These are phyloP conservation scores for Kokia cookei DNA, from an alignment of 441 rosid genomes.

Conservation along the genomic window DNA sequence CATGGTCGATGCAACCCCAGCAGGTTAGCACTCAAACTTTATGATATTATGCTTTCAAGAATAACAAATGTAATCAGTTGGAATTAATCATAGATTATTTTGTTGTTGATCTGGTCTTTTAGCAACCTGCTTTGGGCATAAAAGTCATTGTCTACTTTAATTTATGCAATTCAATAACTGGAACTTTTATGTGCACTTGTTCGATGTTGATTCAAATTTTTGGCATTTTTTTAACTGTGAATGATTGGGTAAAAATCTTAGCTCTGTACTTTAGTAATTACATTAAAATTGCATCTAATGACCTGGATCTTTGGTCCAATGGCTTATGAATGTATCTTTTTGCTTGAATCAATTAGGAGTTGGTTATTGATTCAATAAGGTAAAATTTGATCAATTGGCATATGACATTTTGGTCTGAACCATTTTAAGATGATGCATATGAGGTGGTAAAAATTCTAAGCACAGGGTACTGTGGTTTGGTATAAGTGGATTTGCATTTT, in stretches of 20 bases:
- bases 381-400: background rate
- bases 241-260: background rate
- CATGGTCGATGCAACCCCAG: slow-evolving; percentile 30
- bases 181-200: background rate
- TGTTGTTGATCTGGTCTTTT: background rate
- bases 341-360: background rate
- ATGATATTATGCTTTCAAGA: background rate
- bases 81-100: background rate
- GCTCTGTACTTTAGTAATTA: background rate
- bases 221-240: background rate
- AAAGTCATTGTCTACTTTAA: background rate
- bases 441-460: background rate
- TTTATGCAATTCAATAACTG: background rate
- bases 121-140: background rate
- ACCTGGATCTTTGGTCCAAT: background rate
- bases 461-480: background rate
- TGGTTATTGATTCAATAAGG: background rate
- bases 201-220: background rate
- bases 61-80: background rate
- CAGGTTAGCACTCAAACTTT: slow-evolving; percentile 33
- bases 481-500: background rate
- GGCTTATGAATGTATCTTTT: background rate
- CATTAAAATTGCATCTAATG: background rate
- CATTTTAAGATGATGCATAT: background rate
- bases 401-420: background rate